A percentile compares a stretch with the other conserved stretches of the same genome.
These are phyloP conservation scores for Colletotrichum chrysophilum DNA, from an alignment of 2,329 filamentous ascomycete species.

Conservation along the genomic window DNA sequence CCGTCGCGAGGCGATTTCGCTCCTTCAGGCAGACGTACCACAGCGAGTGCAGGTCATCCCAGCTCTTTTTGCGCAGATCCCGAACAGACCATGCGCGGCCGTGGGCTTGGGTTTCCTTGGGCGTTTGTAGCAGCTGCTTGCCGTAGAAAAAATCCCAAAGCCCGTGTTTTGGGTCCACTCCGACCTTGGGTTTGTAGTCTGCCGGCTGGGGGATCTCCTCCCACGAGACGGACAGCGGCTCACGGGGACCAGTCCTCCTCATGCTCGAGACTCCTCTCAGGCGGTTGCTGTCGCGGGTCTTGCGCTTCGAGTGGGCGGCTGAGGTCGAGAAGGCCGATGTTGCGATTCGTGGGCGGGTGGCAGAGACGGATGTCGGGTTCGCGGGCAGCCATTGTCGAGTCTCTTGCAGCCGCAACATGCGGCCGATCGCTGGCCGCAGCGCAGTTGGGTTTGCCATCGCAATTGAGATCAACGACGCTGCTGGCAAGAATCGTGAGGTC, in stretches of 20 bases:
- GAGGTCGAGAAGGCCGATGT: slow-evolving; percentile 59
- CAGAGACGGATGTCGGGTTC: neutral
- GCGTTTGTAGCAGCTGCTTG: slow-evolving; percentile 72
- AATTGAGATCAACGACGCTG: slow-evolving; percentile 14
- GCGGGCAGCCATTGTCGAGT: neutral
- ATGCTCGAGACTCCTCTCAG: slow-evolving; percentile 83
- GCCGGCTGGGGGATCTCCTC: slow-evolving; percentile 77
- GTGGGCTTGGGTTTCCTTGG: slow-evolving; percentile 72
- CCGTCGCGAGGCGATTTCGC: slow-evolving; percentile 86
- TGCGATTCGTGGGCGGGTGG: slow-evolving; percentile 2
- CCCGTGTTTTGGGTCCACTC: slow-evolving; percentile 77
- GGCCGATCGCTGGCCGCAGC: slow-evolving; percentile 34
- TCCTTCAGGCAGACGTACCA: slow-evolving; percentile 97
- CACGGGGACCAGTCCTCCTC: slow-evolving; percentile 75
- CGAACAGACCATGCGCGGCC: slow-evolving; percentile 84
- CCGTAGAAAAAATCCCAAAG: slow-evolving; percentile 91
- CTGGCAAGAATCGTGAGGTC: neutral
- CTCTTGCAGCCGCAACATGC: slow-evolving; percentile 26
- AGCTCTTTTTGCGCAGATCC: slow-evolving; percentile 88
- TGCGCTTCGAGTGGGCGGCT: slow-evolving; percentile 51
- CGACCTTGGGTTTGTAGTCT: slow-evolving; percentile 61
- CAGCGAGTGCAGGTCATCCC: slow-evolving; percentile 88
- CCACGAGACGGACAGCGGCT: slow-evolving; percentile 76
- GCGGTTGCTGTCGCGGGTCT: slow-evolving; percentile 76
- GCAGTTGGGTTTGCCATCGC: slow-evolving; percentile 33